Conservation (phyloP, 1,284 basidiomycete genomes). For the Kalmanozyma brasiliensis region DNA sequence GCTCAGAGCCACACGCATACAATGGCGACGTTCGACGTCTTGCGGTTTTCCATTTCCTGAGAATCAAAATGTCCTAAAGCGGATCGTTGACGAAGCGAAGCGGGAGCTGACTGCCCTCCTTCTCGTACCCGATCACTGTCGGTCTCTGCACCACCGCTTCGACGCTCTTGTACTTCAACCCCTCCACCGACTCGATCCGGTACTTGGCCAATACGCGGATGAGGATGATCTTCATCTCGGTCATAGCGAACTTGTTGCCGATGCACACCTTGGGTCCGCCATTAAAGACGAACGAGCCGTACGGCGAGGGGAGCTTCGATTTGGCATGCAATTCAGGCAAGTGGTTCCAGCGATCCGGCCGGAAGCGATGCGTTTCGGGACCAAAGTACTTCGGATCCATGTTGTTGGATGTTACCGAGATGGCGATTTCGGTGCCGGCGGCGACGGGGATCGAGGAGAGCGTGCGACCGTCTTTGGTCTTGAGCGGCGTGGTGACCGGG, state of each 20-base stretch:
- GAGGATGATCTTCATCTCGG: conserved; percentile 52
- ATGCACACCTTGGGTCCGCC: conserved; percentile 62
- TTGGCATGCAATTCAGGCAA: conserved; percentile 30
- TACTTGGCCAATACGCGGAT: conserved; percentile 37
- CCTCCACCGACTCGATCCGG: conserved; percentile 37
- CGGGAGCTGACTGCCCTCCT: conserved; percentile 47
- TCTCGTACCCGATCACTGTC: conserved; percentile 40
- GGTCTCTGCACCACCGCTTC: conserved; percentile 50
- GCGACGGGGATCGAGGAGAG: conserved; percentile 51
- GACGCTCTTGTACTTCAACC: conserved; percentile 45
- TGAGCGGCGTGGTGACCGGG: conserved; percentile 52
- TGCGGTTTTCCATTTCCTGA: background rate
- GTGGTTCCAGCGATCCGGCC: conserved; percentile 60
- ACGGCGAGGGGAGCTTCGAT: conserved; percentile 49
- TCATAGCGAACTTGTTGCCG: conserved; percentile 58
- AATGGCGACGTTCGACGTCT: too few species aligned
- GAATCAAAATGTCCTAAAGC: conserved; percentile 6
- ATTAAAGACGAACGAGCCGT: conserved; percentile 52
- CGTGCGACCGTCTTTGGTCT: conserved; percentile 54
- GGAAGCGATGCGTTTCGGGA: conserved; percentile 51
- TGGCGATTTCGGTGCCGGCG: conserved; percentile 34
- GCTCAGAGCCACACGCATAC: too few species aligned
- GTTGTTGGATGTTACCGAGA: conserved; percentile 50
- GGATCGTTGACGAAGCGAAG: conserved; percentile 34
- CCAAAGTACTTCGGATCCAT: conserved; percentile 53